These are phyloP conservation scores for Simplicillium sp. DNA, from an alignment of 2,329 filamentous ascomycete species.

Conservation along the genomic window DNA sequence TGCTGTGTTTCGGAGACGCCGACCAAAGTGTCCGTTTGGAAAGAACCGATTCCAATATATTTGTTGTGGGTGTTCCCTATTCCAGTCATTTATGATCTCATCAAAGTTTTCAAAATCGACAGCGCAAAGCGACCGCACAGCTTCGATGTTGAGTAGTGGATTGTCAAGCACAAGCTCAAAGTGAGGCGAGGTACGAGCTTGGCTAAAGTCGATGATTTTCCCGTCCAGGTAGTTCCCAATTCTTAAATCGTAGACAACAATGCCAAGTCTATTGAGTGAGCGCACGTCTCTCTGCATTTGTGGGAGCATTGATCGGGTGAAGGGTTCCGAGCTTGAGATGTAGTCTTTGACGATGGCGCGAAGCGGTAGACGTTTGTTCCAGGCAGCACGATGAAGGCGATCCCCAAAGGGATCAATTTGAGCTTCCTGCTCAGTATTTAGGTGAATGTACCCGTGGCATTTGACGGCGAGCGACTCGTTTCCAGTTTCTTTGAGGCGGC, in stretches of 20 bases:
- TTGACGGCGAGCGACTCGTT: slow-evolving; percentile 4
- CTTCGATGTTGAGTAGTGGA: neutral
- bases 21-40: too few species aligned
- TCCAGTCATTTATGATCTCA: neutral
- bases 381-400: neutral
- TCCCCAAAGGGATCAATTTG: neutral
- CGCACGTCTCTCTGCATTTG: neutral
- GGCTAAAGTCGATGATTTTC: neutral
- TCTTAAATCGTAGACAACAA: neutral
- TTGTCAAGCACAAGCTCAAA: neutral
- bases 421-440: neutral
- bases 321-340: neutral
- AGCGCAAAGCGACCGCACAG: neutral
- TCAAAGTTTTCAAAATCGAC: neutral
- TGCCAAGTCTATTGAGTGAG: neutral
- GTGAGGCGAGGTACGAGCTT: neutral
- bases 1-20: too few species aligned
- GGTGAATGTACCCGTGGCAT: slow-evolving; percentile 2
- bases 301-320: neutral
- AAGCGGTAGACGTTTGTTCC: neutral
- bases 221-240: neutral
- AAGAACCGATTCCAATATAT: neutral
- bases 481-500: slow-evolving; percentile 4
- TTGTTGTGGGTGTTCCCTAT: neutral
- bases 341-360: neutral